Conservation (phyloP, 345 rosid species). For the Citrus reticulata region DNA sequence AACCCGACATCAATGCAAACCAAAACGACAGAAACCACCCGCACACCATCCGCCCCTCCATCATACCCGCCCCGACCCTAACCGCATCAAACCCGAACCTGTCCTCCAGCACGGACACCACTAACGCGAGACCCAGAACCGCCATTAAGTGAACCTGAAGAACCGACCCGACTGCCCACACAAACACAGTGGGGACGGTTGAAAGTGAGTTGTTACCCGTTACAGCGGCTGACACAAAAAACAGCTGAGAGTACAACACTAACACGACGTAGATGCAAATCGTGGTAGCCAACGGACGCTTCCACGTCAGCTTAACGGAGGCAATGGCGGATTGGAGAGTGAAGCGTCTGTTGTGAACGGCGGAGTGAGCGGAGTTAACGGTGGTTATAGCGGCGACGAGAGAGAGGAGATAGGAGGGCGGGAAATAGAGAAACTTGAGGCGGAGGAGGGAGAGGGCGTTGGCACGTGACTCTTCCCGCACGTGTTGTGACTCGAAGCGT, state of each 20-base stretch:
- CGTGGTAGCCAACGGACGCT: constrained; percentile 50
- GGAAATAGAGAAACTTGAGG: constrained; percentile 37
- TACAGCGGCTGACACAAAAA: constrained; percentile 20
- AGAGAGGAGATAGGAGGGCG: constrained; percentile 59
- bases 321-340: constrained; percentile 24
- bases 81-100: constrained; percentile 61
- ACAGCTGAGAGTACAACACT: constrained; percentile 36
- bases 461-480: constrained; percentile 65
- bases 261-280: constrained; percentile 43
- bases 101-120: constrained; percentile 59
- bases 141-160: constrained; percentile 60
- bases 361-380: constrained; percentile 30
- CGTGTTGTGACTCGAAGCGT: constrained; percentile 60
- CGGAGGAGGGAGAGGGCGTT: constrained; percentile 55
- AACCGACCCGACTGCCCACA: constrained; percentile 26
- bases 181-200: constrained; percentile 18
- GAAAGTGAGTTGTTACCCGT: constrained; percentile 7
- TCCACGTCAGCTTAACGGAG: constrained; percentile 37
- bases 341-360: constrained; percentile 25
- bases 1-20: constrained; percentile 40
- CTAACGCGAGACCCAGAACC: constrained; percentile 52
- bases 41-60: constrained; percentile 51
- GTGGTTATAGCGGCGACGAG: constrained; percentile 41
- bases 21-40: constrained; percentile 52
- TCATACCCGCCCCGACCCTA: constrained; percentile 37